Base-by-base conservation (phyloP, 192 early-diverging fungal species). In the Chytriomyces sp. region DNA sequence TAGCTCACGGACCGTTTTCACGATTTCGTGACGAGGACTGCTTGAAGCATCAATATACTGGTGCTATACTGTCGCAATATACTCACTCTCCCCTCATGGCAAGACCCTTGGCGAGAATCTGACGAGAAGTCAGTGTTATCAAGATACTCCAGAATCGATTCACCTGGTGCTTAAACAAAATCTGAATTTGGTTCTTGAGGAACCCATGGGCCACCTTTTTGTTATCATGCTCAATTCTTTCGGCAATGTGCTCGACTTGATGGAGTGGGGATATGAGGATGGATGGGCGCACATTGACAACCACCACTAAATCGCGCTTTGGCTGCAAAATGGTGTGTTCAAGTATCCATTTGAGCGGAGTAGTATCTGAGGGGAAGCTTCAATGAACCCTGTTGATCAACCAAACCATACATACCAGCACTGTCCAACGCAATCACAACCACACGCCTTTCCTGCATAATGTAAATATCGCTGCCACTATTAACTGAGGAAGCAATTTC, bases 351-450 rank as follows among this genome's bases (percentile, higher is more conserved):
- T 28, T 7, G 17, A 61, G 33, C 25, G 59, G 59, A 33, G 7
- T 34, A 0, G 10, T 12, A 8, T 61, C 59, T 33, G 33, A 0
- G 33, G 6, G 30, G 22, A 56, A 8, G n/a, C n/a, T n/a, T n/a
- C n/a, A n/a, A n/a, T n/a, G n/a, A 8, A 55, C 30, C 22, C 5
- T 55, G n/a, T 5, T 55, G 4, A 55, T 10, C 22, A 55, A 55
- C 54, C 5, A 55, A 6, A 5, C 5, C n/a, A 6, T 28, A 49
- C 41, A 17, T 17, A 56, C 54, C 54, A 19, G 22, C 8, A 17
- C 26, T 36, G 17, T 61, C 59, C 59, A 61, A 61, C n/a, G 59
- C 59, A 61, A 61, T 61, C 33, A 61, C 59, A 61, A 61, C 34
- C 2, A 61, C 59, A 19, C 59, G 32, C 33, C 38, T 61, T 30